Evolutionary conservation across 1,139 yeast genomes (phyloP).

Genomic region (Pichia sp.): DNA sequence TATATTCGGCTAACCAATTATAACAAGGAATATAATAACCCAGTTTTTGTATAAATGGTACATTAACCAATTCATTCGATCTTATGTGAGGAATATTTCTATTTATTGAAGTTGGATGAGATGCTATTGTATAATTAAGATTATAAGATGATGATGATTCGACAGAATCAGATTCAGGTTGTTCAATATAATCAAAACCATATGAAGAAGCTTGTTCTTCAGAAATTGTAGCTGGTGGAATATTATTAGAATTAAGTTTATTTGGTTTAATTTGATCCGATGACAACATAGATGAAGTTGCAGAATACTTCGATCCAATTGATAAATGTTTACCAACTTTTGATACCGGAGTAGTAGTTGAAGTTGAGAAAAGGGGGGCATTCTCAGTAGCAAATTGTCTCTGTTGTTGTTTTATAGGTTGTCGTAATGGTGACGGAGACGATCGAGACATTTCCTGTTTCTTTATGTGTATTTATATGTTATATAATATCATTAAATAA

Average conservation of each 20-base stretch:
- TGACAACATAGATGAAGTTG: neutral
- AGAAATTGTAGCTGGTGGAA: neutral
- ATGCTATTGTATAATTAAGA: neutral
- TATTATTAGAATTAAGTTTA: neutral
- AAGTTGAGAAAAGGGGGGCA: neutral
- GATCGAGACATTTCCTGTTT: neutral
- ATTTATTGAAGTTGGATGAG: neutral
- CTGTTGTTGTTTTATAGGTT: neutral
- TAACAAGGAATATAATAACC: constrained; percentile 80
- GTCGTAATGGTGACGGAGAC: neutral
- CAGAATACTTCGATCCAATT: neutral
- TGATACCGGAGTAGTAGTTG: too few species aligned
- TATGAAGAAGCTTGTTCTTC: neutral
- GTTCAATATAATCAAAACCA: neutral
- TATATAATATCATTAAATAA: too few species aligned
- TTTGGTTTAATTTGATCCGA: too few species aligned
- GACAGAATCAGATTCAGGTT: neutral
- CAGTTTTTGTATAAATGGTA: constrained; percentile 25
- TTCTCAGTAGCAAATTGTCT: neutral
- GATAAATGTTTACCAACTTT: too few species aligned
- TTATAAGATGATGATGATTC: neutral
- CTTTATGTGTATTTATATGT: too few species aligned
- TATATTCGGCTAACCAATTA: constrained; percentile 71
- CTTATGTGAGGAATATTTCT: constrained; percentile 7
- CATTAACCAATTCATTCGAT: neutral